Base-by-base conservation (phyloP, 495 filamentous ascomycete genomes). In the Podospora bellae-mahoneyi region DNA sequence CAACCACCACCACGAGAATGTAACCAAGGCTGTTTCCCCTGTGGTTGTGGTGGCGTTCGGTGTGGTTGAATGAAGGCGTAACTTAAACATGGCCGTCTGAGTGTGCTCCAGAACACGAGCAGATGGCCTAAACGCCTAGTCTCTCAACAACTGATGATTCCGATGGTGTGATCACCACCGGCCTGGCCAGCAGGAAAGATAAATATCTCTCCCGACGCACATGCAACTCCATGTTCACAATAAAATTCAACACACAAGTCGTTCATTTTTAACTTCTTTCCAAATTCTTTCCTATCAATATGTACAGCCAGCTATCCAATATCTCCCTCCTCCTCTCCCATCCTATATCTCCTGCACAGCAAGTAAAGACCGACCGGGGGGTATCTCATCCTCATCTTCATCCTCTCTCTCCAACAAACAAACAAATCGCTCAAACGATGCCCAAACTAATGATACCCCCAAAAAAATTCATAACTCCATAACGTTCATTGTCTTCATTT, bases 401-500 rank as follows among this genome's bases (percentile, higher is more conserved):
- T 23, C 23, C 23, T 23, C 23, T 30, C 23, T 32, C 59, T 15
- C 19, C 19, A 20, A 27, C 16, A 27, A 27, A 27, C 16, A 27
- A 27, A 9, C 19, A 4, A 27, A 58, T 20, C n/a, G 23, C n/a
- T 27, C n/a, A 58, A 58, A 58, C 56, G 19, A 9, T 15, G n/a
- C 7, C 56, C 56, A 62, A 54, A 66, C 28, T 32, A 63, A 54
- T 32, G 30, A 32, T 58, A 7, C 55, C 18, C n/a, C 16, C 44
- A 67, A 67, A 16, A 66, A 61, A 48, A 48, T 23, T 48, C 15
- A 66, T 27, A 26, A 28, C 39, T 9, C 39, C 39, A 48, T 48
- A 48, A 48, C 39, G 39, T 48, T 62, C 65, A 60, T 66, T 59
- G 39, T 48, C 65, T 62, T 62, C 60, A 15, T 32, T 27, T 5